Conservation (phyloP, 2,329 filamentous ascomycete species). For the Ceratocystis cubensis region DNA sequence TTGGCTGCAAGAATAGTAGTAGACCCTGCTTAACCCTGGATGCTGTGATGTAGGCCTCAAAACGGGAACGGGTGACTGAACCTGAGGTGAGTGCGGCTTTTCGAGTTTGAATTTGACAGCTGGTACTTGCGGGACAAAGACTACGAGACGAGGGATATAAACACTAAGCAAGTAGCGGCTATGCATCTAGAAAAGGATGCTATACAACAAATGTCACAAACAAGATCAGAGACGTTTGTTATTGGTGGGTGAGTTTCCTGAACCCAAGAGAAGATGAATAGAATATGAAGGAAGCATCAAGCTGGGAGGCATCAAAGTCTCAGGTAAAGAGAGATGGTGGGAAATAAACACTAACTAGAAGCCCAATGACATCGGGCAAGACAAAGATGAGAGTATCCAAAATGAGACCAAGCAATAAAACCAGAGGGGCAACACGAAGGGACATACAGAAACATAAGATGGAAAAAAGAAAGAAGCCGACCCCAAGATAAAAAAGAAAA, state of each 20-base stretch:
- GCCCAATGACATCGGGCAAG: background rate
- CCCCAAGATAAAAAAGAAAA: constrained; percentile 15
- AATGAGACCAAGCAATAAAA: constrained; percentile 5
- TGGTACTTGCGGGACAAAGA: too few species aligned
- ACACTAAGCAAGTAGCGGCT: too few species aligned
- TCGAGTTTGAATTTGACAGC: too few species aligned
- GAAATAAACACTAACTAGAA: constrained; percentile 11
- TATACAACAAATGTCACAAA: background rate
- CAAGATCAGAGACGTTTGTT: background rate
- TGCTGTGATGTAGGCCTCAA: background rate
- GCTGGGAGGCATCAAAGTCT: constrained; percentile 12
- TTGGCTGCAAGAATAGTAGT: background rate
- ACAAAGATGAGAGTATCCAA: constrained; percentile 14
- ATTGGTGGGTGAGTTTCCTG: background rate
- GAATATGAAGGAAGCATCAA: background rate
- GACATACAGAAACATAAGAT: background rate
- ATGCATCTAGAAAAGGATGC: too few species aligned
- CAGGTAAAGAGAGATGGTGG: background rate
- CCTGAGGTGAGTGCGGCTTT: too few species aligned
- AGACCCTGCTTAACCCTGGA: background rate
- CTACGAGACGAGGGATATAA: too few species aligned
- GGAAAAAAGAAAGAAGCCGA: constrained; percentile 3
- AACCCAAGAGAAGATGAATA: background rate
- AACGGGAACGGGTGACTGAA: too few species aligned
- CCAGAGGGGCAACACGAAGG: background rate